phyloP scores from a whole-genome alignment of 2,329 filamentous ascomycete genomes.

The Furcasterigmium furcatum region DNA sequence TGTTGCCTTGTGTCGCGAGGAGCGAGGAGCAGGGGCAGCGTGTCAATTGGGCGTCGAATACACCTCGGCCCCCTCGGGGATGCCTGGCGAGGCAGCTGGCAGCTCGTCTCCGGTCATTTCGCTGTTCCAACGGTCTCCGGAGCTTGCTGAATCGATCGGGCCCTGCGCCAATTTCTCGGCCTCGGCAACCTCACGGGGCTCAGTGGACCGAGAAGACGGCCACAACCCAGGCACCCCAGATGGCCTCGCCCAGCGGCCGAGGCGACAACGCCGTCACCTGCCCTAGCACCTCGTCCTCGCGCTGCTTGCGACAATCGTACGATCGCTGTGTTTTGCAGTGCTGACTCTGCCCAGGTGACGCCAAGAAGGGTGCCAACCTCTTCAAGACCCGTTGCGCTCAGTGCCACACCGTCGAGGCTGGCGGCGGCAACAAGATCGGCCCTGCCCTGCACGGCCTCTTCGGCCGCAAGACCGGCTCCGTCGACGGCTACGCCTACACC shows the following conservation, averaged over 20 bases:
- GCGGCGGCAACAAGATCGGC: slow-evolving; percentile 96
- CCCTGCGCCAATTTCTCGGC: neutral
- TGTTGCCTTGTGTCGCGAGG: neutral
- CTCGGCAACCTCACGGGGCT: neutral
- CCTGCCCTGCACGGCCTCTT: slow-evolving; percentile 97
- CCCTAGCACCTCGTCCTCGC: too few species aligned
- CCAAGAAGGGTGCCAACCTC: slow-evolving; percentile 95
- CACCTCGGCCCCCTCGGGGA: neutral
- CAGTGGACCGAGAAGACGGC: neutral
- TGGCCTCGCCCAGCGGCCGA: too few species aligned
- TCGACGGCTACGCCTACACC: slow-evolving; percentile 94
- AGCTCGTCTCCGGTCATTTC: neutral
- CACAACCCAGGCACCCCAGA: too few species aligned
- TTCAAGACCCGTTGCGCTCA: slow-evolving; percentile 99
- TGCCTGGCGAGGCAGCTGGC: neutral
- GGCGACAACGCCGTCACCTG: too few species aligned
- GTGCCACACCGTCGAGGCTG: slow-evolving; percentile 93
- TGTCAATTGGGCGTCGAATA: neutral
- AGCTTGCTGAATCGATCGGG: slow-evolving; percentile 10
- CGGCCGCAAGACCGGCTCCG: slow-evolving; percentile 89
- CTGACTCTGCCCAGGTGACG: slow-evolving; percentile 62
- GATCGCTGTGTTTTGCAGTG: too few species aligned
- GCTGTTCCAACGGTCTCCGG: slow-evolving; percentile 1
- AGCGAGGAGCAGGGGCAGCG: neutral
- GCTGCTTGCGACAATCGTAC: too few species aligned